phyloP scores from a whole-genome alignment of 2,329 filamentous ascomycete species.

The Paecilomyces fulvus region DNA sequence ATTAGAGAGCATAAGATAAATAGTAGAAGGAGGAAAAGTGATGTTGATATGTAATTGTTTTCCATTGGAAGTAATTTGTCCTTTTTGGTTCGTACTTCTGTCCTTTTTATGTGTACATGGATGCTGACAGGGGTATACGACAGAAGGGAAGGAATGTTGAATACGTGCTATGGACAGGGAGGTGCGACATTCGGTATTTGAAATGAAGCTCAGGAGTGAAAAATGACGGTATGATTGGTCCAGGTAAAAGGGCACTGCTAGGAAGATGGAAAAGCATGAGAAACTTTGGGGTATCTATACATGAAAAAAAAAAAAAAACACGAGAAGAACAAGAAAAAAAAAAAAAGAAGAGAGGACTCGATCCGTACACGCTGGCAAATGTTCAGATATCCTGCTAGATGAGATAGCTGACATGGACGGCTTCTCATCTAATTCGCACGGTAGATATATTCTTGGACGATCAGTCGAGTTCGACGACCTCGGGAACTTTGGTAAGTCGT shows the following conservation, averaged over 20 bases:
- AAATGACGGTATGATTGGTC: background rate
- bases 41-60: too few species aligned
- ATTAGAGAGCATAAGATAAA: too few species aligned
- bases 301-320: background rate
- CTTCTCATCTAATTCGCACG: background rate
- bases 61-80: too few species aligned
- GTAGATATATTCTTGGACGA: background rate
- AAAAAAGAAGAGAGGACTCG: background rate
- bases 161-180: background rate
- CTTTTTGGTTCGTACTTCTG: too few species aligned
- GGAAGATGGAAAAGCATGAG: background rate
- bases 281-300: background rate
- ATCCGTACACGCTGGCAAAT: background rate
- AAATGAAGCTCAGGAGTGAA: too few species aligned
- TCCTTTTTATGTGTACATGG: too few species aligned
- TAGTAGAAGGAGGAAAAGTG: too few species aligned
- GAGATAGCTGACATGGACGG: background rate
- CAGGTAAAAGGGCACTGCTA: background rate
- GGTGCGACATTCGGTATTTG: too few species aligned
- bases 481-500: conserved; percentile 1
- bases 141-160: background rate
- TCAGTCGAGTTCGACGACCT: conserved; percentile 17
- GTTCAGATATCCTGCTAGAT: background rate
- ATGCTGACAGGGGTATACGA: background rate
- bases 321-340: background rate